phyloP scores from a whole-genome alignment of 2,329 filamentous ascomycete species.

The Lasiodiplodia sp. region DNA sequence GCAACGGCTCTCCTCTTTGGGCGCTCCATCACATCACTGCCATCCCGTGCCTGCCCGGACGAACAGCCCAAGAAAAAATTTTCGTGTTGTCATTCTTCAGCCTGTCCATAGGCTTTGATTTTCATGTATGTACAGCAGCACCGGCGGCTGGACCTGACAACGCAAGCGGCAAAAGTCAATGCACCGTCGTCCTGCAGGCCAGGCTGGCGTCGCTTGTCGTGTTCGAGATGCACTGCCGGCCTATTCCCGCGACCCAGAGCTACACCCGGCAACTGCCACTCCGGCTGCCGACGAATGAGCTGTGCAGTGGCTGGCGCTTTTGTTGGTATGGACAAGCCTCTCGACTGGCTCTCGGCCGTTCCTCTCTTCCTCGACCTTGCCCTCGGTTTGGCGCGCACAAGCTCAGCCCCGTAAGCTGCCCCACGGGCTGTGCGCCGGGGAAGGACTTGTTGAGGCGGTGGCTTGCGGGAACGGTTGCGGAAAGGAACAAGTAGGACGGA shows the following conservation, averaged over 20 bases:
- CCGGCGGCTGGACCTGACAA: background rate
- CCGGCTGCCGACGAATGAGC: background rate
- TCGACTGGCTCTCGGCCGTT: background rate
- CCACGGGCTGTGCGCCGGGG: background rate
- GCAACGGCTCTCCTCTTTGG: slow-evolving; percentile 7
- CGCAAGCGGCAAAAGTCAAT: background rate
- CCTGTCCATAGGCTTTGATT: slow-evolving; percentile 13
- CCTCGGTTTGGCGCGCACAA: slow-evolving; percentile 1
- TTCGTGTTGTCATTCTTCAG: background rate
- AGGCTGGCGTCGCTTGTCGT: background rate
- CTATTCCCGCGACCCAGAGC: slow-evolving; percentile 1
- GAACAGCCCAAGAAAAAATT: background rate
- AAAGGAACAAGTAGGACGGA: background rate
- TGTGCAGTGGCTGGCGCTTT: background rate
- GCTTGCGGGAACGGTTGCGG: slow-evolving; percentile 10
- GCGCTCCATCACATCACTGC: background rate
- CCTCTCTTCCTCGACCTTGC: background rate
- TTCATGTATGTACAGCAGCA: background rate
- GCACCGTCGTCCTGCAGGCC: slow-evolving; percentile 1
- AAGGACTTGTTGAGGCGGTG: background rate
- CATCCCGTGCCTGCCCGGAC: background rate
- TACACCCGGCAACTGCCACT: background rate
- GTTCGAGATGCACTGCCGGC: slow-evolving; percentile 9
- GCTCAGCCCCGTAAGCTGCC: background rate
- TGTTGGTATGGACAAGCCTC: background rate